Percentiles rank a stretch among this genome's conserved stretches.
Evolutionary conservation across 306 rosid species (phyloP).

Genomic region (Dryas drummondii): DNA sequence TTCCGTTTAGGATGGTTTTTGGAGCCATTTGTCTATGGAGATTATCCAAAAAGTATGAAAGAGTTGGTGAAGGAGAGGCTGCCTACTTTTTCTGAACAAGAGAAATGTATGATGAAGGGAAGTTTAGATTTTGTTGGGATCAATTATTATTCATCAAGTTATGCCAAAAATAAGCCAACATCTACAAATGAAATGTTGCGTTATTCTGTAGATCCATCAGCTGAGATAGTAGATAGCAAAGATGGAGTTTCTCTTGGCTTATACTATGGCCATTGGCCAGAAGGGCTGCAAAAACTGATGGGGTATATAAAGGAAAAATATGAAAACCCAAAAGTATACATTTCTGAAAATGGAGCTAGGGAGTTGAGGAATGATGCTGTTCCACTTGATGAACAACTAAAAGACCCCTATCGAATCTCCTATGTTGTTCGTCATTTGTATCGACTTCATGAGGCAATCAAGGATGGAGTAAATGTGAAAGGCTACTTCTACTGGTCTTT

Average conservation of each 20-base stretch:
- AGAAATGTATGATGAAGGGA: conserved; percentile 22
- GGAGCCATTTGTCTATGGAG: conserved; percentile 26
- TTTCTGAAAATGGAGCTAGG: conserved; percentile 33
- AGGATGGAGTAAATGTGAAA: conserved; percentile 19
- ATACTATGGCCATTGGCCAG: conserved; percentile 5
- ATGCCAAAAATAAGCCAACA: conserved; percentile 13
- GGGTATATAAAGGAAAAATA: conserved; percentile 17
- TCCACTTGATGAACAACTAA: background rate
- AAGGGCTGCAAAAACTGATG: conserved; percentile 32
- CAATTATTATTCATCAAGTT: conserved; percentile 36
- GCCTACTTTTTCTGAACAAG: conserved; percentile 26
- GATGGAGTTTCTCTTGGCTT: background rate
- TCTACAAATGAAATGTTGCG: background rate
- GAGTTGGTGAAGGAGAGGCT: conserved; percentile 32
- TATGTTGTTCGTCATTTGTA: conserved; percentile 13
- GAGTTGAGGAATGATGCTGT: background rate
- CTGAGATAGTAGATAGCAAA: conserved; percentile 2
- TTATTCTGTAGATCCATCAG: conserved; percentile 7
- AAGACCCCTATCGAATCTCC: background rate
- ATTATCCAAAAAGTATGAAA: conserved; percentile 30
- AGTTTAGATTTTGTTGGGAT: conserved; percentile 31
- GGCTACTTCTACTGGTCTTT: conserved; percentile 14
- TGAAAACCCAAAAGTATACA: conserved; percentile 25
- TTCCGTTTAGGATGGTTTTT: conserved; percentile 39
- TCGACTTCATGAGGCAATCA: conserved; percentile 4